Percentiles rank a stretch among this genome's conserved stretches.
Conservation (phyloP, 2,329 filamentous ascomycete genomes). For the Chaetothyriales sp. region DNA sequence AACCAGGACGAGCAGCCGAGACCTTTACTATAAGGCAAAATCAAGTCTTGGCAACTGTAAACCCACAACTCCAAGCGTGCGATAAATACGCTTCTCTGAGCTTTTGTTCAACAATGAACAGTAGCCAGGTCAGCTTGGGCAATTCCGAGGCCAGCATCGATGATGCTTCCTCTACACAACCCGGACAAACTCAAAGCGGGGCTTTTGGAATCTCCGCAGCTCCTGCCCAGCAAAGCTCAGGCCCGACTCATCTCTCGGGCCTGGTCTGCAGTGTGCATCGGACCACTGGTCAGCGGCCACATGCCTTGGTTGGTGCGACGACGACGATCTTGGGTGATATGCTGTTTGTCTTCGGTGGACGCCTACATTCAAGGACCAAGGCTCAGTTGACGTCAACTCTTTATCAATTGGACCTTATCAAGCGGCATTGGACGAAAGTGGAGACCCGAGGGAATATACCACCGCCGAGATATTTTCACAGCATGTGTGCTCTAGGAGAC, state of each 20-base stretch:
- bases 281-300: slow-evolving; percentile 83
- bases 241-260: slow-evolving; percentile 49
- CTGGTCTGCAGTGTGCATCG: slow-evolving; percentile 58
- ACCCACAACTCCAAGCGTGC: neutral
- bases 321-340: slow-evolving; percentile 93
- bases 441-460: slow-evolving; percentile 75
- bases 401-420: slow-evolving; percentile 84
- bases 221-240: slow-evolving; percentile 18
- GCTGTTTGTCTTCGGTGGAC: slow-evolving; percentile 89
- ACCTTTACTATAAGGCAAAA: neutral
- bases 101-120: slow-evolving; percentile 12
- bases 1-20: neutral
- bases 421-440: slow-evolving; percentile 83
- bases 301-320: slow-evolving; percentile 82
- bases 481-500: slow-evolving; percentile 82
- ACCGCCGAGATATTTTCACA: slow-evolving; percentile 91
- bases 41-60: neutral
- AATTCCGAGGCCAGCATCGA: slow-evolving; percentile 16
- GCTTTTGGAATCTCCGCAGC: slow-evolving; percentile 11
- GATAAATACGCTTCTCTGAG: neutral
- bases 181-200: slow-evolving; percentile 1
- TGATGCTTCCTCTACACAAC: neutral
- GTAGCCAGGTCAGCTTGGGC: slow-evolving; percentile 17
- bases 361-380: slow-evolving; percentile 69
- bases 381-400: slow-evolving; percentile 79